Base-by-base conservation (phyloP, 768 basidiomycete genomes). In the Clavulina sp. region DNA sequence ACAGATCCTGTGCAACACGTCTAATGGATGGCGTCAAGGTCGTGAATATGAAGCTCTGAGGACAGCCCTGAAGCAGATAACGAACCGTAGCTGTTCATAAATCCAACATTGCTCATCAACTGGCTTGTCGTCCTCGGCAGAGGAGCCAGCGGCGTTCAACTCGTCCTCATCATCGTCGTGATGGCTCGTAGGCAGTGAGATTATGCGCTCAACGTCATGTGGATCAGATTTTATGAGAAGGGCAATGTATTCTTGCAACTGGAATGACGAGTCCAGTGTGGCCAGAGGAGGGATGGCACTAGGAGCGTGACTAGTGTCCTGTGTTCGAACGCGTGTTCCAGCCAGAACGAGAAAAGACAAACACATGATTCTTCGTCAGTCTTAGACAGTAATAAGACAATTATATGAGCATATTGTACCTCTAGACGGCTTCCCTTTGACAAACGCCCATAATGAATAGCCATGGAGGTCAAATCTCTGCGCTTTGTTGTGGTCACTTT, bases 171-270 rank as follows among this genome's bases (percentile, higher is more conserved):
- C 34, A 38, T 38, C 19, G 36, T 54, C 48, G 16, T 50, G 47
- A 21, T 47, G 34, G 40, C 32, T 43, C 16, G 71, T 80, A 4
- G 92, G 92, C 0, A 93, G 65, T 30, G 80, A 71, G 0, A 89
- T 78, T 38, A 97, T 82, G 4, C 74, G 64, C 36, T 85, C 76
- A 19, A 97, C 82, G 62, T 95, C 84, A 66, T 92, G 87, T 0
- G 88, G 82, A 66, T 96, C 80, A 26, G 76, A 70, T 16, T 83
- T 77, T 53, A 93, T 84, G 56, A 93, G 76, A 29, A 86, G 70
- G 1, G 88, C 81, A 41, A 97, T 85, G 66, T 89, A 93, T 61
- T 97, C 93, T 60, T 93, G 88, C 4, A 93, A 73, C 61, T 93
- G 88, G 62, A 93, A 95, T 0, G 89, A 86, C 63, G 86, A 91